Evolutionary conservation across 345 rosid species (phyloP).

Genomic region (Raphanus raphanistrum): DNA sequence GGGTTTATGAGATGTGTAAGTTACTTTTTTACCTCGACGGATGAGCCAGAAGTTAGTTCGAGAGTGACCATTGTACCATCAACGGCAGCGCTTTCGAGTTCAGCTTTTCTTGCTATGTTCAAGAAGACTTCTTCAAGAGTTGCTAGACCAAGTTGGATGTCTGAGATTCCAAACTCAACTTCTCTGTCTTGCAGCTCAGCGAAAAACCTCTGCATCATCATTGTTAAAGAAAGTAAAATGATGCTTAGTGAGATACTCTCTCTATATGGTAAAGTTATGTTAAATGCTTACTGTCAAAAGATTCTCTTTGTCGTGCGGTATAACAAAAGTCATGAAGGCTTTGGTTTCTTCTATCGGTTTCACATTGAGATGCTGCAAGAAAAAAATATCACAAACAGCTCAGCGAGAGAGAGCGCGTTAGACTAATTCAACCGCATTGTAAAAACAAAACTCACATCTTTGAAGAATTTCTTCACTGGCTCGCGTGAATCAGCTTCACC

Average conservation of each 20-base stretch:
- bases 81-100: slow-evolving; percentile 81
- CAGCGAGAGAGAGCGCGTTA: not conserved
- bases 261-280: not conserved
- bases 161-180: slow-evolving; percentile 64
- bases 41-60: slow-evolving; percentile 61
- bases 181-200: slow-evolving; percentile 73
- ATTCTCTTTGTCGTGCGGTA: slow-evolving; percentile 77
- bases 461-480: slow-evolving; percentile 70
- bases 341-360: slow-evolving; percentile 67
- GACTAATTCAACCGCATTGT: not conserved
- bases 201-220: slow-evolving; percentile 50
- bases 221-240: slow-evolving; percentile 3
- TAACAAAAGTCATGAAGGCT: slow-evolving; percentile 74
- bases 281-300: slow-evolving; percentile 56
- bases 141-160: slow-evolving; percentile 85
- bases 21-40: slow-evolving; percentile 51
- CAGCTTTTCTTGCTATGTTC: slow-evolving; percentile 91
- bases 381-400: not conserved
- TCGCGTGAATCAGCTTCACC: slow-evolving; percentile 45
- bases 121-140: slow-evolving; percentile 98
- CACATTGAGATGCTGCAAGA: slow-evolving; percentile 62
- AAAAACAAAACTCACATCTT: slow-evolving; percentile 49
- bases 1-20: not conserved
- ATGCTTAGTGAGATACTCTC: not conserved
- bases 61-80: slow-evolving; percentile 72